These are phyloP conservation scores for Tripidium arundinaceum DNA, from an alignment of 202 grass and related monocot species.

Conservation along the genomic window DNA sequence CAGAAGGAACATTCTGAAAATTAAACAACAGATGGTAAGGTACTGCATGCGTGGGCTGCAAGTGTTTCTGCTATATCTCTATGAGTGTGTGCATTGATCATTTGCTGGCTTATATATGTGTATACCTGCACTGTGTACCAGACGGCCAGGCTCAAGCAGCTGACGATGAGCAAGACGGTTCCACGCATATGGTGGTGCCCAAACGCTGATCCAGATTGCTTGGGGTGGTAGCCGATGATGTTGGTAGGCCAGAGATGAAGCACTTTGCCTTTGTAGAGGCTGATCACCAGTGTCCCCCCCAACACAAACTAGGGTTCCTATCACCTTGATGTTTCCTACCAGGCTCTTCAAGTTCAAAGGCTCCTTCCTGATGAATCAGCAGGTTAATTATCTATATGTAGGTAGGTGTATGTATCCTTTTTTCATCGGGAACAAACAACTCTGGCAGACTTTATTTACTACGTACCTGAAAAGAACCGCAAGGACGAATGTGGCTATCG, in stretches of 20 bases:
- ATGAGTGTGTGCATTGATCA: background rate
- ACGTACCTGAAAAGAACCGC: slow-evolving; percentile 35
- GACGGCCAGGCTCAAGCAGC: slow-evolving; percentile 40
- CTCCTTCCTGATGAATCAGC: slow-evolving; percentile 21
- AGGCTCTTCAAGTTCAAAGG: slow-evolving; percentile 26
- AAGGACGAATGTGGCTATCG: slow-evolving; percentile 34
- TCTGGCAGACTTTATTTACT: background rate
- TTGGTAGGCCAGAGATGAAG: slow-evolving; percentile 45
- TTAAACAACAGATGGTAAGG: background rate
- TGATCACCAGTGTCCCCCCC: slow-evolving; percentile 44
- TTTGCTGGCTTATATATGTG: background rate
- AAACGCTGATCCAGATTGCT: slow-evolving; percentile 1
- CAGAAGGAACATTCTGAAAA: background rate
- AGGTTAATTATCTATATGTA: background rate
- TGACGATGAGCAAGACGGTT: slow-evolving; percentile 26
- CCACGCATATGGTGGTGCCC: slow-evolving; percentile 40
- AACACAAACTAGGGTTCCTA: slow-evolving; percentile 31
- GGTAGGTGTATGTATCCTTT: no score
- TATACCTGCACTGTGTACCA: slow-evolving; percentile 46
- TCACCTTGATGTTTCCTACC: slow-evolving; percentile 39
- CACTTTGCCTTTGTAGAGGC: slow-evolving; percentile 40
- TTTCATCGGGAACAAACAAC: background rate
- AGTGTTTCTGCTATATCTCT: no score
- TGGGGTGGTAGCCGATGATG: slow-evolving; percentile 34
- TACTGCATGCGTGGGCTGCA: background rate